Conservation (phyloP, 2,329 filamentous ascomycete species). For the Fusarium agapanthi region DNA sequence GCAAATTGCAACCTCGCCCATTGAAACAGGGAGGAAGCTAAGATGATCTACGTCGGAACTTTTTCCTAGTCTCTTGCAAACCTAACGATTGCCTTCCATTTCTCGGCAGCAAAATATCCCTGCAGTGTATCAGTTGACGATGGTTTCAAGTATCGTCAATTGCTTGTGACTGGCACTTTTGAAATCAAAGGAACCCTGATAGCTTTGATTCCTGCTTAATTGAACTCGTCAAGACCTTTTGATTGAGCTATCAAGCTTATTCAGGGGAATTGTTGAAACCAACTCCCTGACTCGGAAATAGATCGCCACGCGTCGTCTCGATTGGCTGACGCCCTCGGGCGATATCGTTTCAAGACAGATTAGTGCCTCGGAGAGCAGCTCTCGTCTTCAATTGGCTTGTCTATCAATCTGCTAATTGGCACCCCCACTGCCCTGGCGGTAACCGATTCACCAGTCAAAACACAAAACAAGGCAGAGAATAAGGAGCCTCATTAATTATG, state of each 20-base stretch:
- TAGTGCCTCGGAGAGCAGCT: background rate
- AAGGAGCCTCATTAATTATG: constrained; percentile 21
- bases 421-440: constrained; percentile 27
- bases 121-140: background rate
- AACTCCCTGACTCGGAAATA: constrained; percentile 24
- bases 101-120: background rate
- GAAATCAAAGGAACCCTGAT: background rate
- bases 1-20: background rate
- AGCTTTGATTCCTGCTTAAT: background rate
- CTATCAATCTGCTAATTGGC: constrained; percentile 19
- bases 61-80: constrained; percentile 7
- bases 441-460: constrained; percentile 28
- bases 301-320: constrained; percentile 7
- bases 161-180: constrained; percentile 33
- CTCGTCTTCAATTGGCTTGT: constrained; percentile 14
- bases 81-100: constrained; percentile 8
- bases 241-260: constrained; percentile 11
- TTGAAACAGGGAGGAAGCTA: background rate
- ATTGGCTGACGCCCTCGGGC: constrained; percentile 16
- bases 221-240: constrained; percentile 17
- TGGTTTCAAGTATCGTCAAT: background rate
- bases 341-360: constrained; percentile 22
- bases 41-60: constrained; percentile 16
- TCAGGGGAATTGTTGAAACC: constrained; percentile 27
- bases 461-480: background rate